phyloP scores from a whole-genome alignment of 1,284 basidiomycete species.

The Ustilago bromivora region DNA sequence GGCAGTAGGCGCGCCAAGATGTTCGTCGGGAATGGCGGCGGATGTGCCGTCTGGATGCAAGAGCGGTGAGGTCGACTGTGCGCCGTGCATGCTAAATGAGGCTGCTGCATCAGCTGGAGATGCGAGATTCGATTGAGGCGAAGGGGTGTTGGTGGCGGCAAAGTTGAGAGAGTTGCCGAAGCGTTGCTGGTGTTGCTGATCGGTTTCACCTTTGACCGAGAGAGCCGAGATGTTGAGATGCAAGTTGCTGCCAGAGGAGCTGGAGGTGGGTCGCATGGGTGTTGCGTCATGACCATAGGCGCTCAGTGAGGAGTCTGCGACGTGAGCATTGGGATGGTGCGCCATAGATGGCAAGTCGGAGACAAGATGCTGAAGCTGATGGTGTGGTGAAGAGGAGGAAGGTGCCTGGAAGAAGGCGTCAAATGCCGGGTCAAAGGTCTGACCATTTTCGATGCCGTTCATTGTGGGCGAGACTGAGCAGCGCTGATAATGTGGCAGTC shows the following conservation, averaged over 20 bases:
- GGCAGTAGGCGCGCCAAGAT: constrained; percentile 22
- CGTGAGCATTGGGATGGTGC: constrained; percentile 10
- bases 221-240: constrained; percentile 52
- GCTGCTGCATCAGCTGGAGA: constrained; percentile 34
- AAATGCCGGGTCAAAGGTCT: constrained; percentile 46
- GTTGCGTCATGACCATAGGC: constrained; percentile 15
- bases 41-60: constrained; percentile 27
- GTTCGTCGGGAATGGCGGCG: constrained; percentile 14
- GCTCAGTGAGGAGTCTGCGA: constrained; percentile 22
- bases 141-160: constrained; percentile 19
- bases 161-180: constrained; percentile 20
- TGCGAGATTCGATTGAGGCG: constrained; percentile 29
- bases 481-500: neutral
- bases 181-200: constrained; percentile 26
- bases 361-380: constrained; percentile 15
- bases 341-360: constrained; percentile 21
- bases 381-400: constrained; percentile 25
- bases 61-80: constrained; percentile 18
- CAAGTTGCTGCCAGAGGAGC: constrained; percentile 40
- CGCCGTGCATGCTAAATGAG: constrained; percentile 7
- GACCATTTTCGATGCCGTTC: constrained; percentile 52
- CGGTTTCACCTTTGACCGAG: constrained; percentile 37
- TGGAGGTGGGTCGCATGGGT: constrained; percentile 31
- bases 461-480: constrained; percentile 15
- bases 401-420: constrained; percentile 49